Evolutionary conservation across 495 filamentous ascomycete species (phyloP).

Genomic region (Cercophora samala): DNA sequence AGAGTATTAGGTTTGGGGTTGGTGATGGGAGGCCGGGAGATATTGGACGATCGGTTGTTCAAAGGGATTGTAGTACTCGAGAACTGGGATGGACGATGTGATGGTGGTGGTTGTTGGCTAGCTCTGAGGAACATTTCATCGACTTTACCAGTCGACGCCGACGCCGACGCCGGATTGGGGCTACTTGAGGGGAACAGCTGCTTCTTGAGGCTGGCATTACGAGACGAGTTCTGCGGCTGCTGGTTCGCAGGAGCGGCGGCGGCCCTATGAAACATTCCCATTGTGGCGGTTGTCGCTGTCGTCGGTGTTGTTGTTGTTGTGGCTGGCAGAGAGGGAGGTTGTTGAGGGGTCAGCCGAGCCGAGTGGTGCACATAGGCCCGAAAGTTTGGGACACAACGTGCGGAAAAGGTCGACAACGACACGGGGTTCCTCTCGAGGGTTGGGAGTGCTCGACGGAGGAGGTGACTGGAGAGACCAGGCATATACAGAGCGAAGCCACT

Average conservation of each 20-base stretch:
- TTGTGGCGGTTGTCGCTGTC: not conserved
- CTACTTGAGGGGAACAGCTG: constrained; percentile 51
- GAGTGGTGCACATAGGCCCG: constrained; percentile 18
- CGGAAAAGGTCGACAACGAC: too few species aligned
- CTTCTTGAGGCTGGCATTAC: constrained; percentile 37
- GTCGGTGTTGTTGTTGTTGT: not conserved
- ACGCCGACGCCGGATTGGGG: constrained; percentile 23
- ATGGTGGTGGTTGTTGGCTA: constrained; percentile 1
- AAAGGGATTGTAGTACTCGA: constrained; percentile 12
- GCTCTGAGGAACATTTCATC: constrained; percentile 26
- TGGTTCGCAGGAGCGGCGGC: constrained; percentile 21
- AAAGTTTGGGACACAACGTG: not conserved
- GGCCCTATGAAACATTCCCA: constrained; percentile 27
- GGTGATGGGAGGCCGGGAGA: constrained; percentile 14
- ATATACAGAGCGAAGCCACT: constrained; percentile 25
- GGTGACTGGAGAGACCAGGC: constrained; percentile 28
- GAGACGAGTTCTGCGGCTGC: constrained; percentile 10
- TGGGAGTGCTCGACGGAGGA: constrained; percentile 26
- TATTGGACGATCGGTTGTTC: constrained; percentile 16
- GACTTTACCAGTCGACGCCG: constrained; percentile 29
- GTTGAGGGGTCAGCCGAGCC: constrained; percentile 7
- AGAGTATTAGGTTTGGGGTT: constrained; percentile 28
- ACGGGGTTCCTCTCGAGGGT: constrained; percentile 19
- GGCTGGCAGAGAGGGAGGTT: not conserved
- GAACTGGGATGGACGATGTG: not conserved